Evolutionary conservation across 148 eudicot genomes (phyloP).

Genomic region (Talinum fruticosum): DNA sequence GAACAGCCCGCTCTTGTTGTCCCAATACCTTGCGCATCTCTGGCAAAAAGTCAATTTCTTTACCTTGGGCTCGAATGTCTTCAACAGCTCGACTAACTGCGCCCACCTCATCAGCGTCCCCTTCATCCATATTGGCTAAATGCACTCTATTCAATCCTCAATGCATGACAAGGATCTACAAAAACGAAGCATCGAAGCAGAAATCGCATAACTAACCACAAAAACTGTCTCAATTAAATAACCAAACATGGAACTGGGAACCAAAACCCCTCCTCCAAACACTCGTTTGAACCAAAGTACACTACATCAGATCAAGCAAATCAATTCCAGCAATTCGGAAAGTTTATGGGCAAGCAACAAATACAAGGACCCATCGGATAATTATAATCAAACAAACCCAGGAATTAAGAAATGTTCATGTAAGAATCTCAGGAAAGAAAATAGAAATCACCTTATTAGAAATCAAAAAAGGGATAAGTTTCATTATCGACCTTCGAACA

Average conservation of each 20-base stretch:
- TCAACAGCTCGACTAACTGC: conserved; percentile 32
- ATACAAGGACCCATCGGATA: neutral
- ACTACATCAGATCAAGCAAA: neutral
- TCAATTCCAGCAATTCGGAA: neutral
- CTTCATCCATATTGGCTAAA: conserved; percentile 48
- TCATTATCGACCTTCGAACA: conserved; percentile 2
- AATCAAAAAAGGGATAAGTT: neutral
- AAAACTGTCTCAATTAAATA: conserved; percentile 2
- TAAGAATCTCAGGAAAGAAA: neutral
- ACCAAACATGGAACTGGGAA: neutral
- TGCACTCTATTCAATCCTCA: conserved; percentile 19
- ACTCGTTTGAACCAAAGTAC: neutral
- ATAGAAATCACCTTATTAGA: neutral
- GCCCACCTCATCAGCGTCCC: conserved; percentile 43
- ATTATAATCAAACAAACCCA: neutral
- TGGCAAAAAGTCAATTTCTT: conserved; percentile 35
- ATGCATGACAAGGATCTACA: conserved; percentile 27
- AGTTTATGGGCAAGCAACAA: neutral
- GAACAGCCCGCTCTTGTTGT: conserved; percentile 39
- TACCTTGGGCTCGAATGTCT: conserved; percentile 34
- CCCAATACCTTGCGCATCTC: conserved; percentile 38
- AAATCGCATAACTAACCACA: neutral
- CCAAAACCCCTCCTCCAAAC: neutral
- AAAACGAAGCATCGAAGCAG: neutral
- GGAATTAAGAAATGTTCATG: neutral